A percentile compares a stretch with the other conserved stretches of the same genome.
phyloP scores from a whole-genome alignment of 1,139 yeast genomes.

The Protomyces inundatus region DNA sequence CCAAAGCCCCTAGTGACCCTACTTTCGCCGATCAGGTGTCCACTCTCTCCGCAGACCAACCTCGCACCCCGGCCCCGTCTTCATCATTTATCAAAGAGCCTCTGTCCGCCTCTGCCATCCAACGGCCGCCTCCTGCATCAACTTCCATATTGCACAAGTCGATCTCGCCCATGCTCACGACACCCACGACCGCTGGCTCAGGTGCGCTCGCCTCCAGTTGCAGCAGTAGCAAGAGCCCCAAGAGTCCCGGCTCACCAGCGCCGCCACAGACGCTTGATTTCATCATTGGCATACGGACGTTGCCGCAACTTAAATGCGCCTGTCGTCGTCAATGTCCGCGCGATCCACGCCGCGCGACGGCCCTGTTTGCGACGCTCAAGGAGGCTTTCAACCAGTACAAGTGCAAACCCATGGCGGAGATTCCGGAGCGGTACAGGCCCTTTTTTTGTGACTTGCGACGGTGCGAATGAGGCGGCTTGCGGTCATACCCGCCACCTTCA shows the following conservation, averaged over 20 bases:
- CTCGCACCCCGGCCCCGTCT: too few relatives aligned
- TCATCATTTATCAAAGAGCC: too few relatives aligned
- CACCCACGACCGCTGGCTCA: neutral
- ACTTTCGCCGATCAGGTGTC: too few relatives aligned
- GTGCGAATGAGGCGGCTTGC: neutral
- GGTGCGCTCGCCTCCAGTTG: neutral
- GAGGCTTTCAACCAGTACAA: constrained; percentile 15
- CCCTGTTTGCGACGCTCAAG: constrained; percentile 10
- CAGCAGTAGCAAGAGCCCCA: neutral
- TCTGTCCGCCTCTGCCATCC: too few relatives aligned
- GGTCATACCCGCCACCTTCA: neutral
- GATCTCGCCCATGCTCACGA: neutral
- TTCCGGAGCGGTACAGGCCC: constrained; percentile 7
- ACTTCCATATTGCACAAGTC: neutral
- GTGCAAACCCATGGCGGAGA: constrained; percentile 9
- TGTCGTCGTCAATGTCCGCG: constrained; percentile 19
- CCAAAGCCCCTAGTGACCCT: too few relatives aligned
- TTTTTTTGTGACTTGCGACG: constrained; percentile 11
- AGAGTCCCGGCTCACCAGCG: neutral
- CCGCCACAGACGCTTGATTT: neutral
- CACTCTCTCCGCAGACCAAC: too few relatives aligned
- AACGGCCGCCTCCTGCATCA: too few relatives aligned
- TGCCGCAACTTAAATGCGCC: constrained; percentile 21
- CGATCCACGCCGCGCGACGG: constrained; percentile 22
- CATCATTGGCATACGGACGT: constrained; percentile 14